phyloP scores from a whole-genome alignment of 1,284 basidiomycete species.

The Ceratobasidium sp. region DNA sequence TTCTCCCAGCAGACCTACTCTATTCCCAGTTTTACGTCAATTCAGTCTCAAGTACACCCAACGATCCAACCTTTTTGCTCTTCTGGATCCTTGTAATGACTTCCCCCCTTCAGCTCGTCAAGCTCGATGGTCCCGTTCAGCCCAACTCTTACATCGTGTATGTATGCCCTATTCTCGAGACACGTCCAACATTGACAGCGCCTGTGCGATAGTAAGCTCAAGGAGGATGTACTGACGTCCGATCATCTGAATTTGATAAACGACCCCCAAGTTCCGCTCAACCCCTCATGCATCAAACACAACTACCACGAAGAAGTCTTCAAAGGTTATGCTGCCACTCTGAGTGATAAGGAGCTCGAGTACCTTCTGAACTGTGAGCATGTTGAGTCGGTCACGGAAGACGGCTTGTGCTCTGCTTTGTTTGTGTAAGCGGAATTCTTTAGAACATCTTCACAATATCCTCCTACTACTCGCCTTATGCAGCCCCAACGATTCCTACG shows the following conservation, averaged over 20 bases:
- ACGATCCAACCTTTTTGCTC: too few relatives aligned
- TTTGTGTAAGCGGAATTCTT: background rate
- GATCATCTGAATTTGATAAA: background rate
- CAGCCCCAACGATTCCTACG: too few relatives aligned
- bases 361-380: slow-evolving; percentile 26
- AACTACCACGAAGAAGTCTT: slow-evolving; percentile 37
- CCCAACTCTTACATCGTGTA: slow-evolving; percentile 39
- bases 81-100: too few relatives aligned
- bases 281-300: background rate
- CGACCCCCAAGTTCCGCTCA: background rate
- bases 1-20: too few relatives aligned
- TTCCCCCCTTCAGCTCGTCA: slow-evolving; percentile 1
- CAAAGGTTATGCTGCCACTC: slow-evolving; percentile 42
- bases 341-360: slow-evolving; percentile 13
- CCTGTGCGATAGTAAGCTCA: background rate
- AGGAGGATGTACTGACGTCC: background rate
- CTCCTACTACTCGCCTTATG: too few relatives aligned
- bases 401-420: background rate
- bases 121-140: slow-evolving; percentile 21
- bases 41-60: too few relatives aligned
- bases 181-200: too few relatives aligned
- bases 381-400: slow-evolving; percentile 33
- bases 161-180: background rate
- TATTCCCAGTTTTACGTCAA: too few relatives aligned
- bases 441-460: too few relatives aligned